A percentile compares a stretch with the other conserved stretches of the same genome.
Evolutionary conservation across 1,139 yeast species (phyloP).

Genomic region (Barnettozyma hawaiiensis): DNA sequence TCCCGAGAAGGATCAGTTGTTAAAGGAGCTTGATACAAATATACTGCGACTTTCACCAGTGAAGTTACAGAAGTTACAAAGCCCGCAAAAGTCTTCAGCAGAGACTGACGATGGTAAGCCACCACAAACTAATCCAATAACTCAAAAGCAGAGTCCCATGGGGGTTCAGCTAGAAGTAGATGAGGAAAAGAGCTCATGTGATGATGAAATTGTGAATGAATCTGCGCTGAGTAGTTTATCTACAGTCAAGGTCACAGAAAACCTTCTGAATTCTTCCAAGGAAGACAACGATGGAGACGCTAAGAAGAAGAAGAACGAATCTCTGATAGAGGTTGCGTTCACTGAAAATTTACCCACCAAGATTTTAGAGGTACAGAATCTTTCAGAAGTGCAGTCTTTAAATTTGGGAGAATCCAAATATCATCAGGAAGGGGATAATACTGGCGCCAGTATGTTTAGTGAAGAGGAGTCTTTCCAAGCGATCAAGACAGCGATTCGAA

Average conservation of each 20-base stretch:
- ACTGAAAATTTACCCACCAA: not conserved
- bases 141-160: not conserved
- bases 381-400: not conserved
- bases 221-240: not conserved
- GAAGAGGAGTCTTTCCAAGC: constrained; percentile 29
- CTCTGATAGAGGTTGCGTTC: not conserved
- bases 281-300: not conserved
- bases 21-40: constrained; percentile 22
- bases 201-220: not conserved
- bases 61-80: constrained; percentile 7
- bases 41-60: constrained; percentile 19
- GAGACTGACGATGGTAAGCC: not conserved
- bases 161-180: not conserved
- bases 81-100: constrained; percentile 6
- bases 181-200: not conserved
- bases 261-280: not conserved
- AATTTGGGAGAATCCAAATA: not conserved
- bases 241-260: not conserved
- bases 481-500: constrained; percentile 28
- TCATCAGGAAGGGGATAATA: not conserved
- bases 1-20: constrained; percentile 10
- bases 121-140: not conserved
- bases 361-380: not conserved
- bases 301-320: not conserved
- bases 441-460: constrained; percentile 17